phyloP scores from a whole-genome alignment of 1,284 basidiomycete genomes.

The Ustilago shanxiensis region DNA sequence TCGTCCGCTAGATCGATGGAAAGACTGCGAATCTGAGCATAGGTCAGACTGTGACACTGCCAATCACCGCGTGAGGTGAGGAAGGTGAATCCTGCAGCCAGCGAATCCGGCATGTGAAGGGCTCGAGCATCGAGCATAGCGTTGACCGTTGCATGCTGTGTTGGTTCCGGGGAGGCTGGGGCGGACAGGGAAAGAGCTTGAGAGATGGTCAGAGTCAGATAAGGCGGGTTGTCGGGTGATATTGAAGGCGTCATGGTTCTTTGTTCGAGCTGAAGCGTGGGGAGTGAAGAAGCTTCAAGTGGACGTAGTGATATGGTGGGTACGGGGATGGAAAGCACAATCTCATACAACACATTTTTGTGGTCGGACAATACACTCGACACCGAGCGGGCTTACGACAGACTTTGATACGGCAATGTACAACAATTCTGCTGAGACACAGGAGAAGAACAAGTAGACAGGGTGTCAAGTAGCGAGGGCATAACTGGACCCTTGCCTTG shows the following conservation, averaged over 20 bases:
- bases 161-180: conserved; percentile 62
- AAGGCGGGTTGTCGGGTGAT: conserved; percentile 34
- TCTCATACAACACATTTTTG: neutral
- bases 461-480: conserved; percentile 6
- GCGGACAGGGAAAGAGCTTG: conserved; percentile 40
- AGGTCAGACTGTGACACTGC: conserved; percentile 64
- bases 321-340: neutral
- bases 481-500: conserved; percentile 26
- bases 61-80: conserved; percentile 28
- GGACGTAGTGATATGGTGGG: neutral
- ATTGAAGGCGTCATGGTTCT: conserved; percentile 25
- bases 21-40: conserved; percentile 19
- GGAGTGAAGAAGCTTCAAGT: neutral
- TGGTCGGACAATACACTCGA: too few species aligned
- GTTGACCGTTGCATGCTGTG: conserved; percentile 66
- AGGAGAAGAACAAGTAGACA: conserved; percentile 7
- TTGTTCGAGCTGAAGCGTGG: neutral
- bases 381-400: neutral
- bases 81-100: conserved; percentile 70
- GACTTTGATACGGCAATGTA: neutral
- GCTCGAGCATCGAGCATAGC: conserved; percentile 70
- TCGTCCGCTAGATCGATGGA: conserved; percentile 14
- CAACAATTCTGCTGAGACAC: neutral
- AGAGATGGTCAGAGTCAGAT: conserved; percentile 47
- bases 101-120: conserved; percentile 58